A percentile compares a stretch with the other conserved stretches of the same genome.
phyloP scores from a whole-genome alignment of 2,329 filamentous ascomycete genomes.

The Aspergillus brasiliensis region DNA sequence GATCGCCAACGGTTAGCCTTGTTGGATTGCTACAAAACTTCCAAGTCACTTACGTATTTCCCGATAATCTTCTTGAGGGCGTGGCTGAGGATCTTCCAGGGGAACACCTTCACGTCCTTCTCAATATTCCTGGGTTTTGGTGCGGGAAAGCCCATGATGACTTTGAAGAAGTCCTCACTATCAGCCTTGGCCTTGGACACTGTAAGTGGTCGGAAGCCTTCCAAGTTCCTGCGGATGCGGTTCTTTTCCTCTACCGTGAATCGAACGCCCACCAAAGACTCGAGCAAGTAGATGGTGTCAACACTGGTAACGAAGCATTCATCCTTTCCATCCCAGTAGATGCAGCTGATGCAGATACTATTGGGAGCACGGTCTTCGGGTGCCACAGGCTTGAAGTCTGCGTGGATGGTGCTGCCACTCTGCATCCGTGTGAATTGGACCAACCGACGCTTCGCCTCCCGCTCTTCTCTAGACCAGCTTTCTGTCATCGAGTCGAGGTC shows the following conservation, averaged over 20 bases:
- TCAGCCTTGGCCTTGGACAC: constrained; percentile 91
- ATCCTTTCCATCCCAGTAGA: constrained; percentile 89
- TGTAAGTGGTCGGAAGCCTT: constrained; percentile 88
- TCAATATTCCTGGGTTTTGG: constrained; percentile 97
- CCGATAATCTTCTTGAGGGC: constrained; percentile 98
- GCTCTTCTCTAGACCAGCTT: constrained; percentile 81
- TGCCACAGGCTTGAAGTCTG: constrained; percentile 76
- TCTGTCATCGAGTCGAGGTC: constrained; percentile 82
- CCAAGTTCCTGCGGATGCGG: constrained; percentile 89
- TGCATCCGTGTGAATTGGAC: constrained; percentile 87
- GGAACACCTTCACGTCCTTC: constrained; percentile 98
- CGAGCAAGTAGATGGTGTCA: constrained; percentile 92
- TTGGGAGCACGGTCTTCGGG: constrained; percentile 77
- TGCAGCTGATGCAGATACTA: constrained; percentile 95
- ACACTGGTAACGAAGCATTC: constrained; percentile 95
- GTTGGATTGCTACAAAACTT: too few species aligned
- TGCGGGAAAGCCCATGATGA: constrained; percentile 96
- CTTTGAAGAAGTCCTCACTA: constrained; percentile 96
- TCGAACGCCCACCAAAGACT: constrained; percentile 80
- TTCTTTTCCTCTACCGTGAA: constrained; percentile 99
- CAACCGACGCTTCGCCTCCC: constrained; percentile 74
- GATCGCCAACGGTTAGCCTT: constrained; percentile 20
- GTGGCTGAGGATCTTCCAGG: constrained; percentile 84
- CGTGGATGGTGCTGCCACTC: constrained; percentile 75
- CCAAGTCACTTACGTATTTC: constrained; percentile 72